Evolutionary conservation across 2,329 filamentous ascomycete species (phyloP).

Genomic region (Talaromyces sp.): DNA sequence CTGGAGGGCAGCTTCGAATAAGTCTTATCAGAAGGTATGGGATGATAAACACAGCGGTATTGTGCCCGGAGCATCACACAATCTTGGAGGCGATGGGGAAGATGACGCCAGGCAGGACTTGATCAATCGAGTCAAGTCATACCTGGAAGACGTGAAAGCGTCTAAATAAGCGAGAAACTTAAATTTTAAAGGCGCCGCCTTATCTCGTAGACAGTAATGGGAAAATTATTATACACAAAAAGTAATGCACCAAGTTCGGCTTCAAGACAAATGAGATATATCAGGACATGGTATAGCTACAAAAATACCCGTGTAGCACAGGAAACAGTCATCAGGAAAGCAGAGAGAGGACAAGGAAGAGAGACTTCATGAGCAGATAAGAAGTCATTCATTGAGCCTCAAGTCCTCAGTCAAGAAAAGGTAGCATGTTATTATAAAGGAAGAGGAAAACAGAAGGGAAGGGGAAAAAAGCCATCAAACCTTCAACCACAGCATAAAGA

Average conservation of each 20-base stretch:
- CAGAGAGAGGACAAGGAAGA: not conserved
- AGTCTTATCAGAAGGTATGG: slow-evolving; percentile 41
- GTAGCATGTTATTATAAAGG: not conserved
- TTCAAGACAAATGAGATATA: slow-evolving; percentile 13
- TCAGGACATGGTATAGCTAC: slow-evolving; percentile 8
- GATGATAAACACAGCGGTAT: slow-evolving; percentile 48
- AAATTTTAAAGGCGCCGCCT: slow-evolving; percentile 23
- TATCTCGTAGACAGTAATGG: not conserved
- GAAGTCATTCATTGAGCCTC: not conserved
- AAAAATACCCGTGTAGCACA: not conserved
- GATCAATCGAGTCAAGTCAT: slow-evolving; percentile 34
- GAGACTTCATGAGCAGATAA: not conserved
- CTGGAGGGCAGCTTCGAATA: slow-evolving; percentile 44
- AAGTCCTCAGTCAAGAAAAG: not conserved
- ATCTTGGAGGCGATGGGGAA: slow-evolving; percentile 49
- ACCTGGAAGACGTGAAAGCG: slow-evolving; percentile 30
- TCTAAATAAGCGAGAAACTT: slow-evolving; percentile 17
- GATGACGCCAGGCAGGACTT: slow-evolving; percentile 36
- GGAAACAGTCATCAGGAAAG: not conserved
- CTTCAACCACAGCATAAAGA: slow-evolving; percentile 73
- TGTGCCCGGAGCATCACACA: slow-evolving; percentile 49
- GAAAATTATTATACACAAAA: slow-evolving; percentile 5
- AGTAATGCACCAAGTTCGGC: slow-evolving; percentile 3
- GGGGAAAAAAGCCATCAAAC: slow-evolving; percentile 49
- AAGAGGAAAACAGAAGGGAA: not conserved